Conservation (phyloP, 345 rosid genomes). For the Arabidopsis suecica region DNA sequence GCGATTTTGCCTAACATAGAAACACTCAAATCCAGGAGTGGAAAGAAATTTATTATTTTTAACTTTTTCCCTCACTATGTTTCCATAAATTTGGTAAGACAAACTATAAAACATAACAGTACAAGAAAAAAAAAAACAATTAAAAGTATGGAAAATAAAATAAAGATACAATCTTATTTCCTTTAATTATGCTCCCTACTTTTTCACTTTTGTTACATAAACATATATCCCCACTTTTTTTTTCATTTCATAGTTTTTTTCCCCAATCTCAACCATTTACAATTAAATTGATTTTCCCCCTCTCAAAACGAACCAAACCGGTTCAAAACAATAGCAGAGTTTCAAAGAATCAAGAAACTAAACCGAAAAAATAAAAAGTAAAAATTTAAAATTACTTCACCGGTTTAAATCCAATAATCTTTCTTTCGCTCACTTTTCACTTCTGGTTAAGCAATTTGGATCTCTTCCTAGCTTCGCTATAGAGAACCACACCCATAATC, state of each 20-base stretch:
- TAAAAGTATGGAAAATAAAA: constrained; percentile 8
- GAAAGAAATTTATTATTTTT: constrained; percentile 16
- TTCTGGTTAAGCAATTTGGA: constrained; percentile 68
- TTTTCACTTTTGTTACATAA: constrained; percentile 37
- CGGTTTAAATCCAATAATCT: constrained; percentile 35
- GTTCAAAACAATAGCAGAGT: constrained; percentile 42
- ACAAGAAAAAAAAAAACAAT: neutral
- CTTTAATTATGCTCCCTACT: constrained; percentile 32
- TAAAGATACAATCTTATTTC: constrained; percentile 29
- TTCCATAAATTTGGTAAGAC: constrained; percentile 25
- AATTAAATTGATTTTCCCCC: constrained; percentile 33
- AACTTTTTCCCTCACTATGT: neutral
- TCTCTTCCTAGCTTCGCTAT: constrained; percentile 99
- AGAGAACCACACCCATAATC: constrained; percentile 94
- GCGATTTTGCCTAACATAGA: constrained; percentile 29
- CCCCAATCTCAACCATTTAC: constrained; percentile 43
- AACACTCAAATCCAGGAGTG: neutral
- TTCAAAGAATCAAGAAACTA: constrained; percentile 48
- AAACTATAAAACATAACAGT: constrained; percentile 5
- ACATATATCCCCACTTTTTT: constrained; percentile 10
- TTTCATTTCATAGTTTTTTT: constrained; percentile 25
- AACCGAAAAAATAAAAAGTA: constrained; percentile 38
- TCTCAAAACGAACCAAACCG: constrained; percentile 40
- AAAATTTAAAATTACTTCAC: constrained; percentile 42
- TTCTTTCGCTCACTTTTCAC: constrained; percentile 4